Percentiles rank a stretch among this genome's conserved stretches.
Evolutionary conservation across 2,329 filamentous ascomycete species (phyloP).

Genomic region (Trichoderma sp.): DNA sequence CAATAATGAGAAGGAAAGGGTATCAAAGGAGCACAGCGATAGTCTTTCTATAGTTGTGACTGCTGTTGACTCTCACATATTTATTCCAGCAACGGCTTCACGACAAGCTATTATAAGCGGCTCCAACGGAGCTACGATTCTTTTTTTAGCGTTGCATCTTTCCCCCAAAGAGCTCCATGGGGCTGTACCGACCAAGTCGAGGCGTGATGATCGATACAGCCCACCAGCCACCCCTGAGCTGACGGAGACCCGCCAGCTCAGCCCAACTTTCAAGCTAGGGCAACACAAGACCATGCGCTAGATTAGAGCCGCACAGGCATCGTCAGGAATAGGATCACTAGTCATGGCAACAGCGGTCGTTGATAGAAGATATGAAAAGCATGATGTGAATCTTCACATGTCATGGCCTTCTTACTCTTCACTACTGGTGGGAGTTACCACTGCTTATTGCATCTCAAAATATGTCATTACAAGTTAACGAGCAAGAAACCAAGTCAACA

Average conservation of each 20-base stretch:
- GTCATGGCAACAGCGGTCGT: neutral
- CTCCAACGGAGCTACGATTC: neutral
- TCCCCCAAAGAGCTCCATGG: conserved; percentile 7
- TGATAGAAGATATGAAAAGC: neutral
- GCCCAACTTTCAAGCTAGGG: conserved; percentile 18
- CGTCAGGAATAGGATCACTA: neutral
- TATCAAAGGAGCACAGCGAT: neutral
- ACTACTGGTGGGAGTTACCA: neutral
- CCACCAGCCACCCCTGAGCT: conserved; percentile 11
- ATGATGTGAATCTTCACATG: neutral
- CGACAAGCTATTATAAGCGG: neutral
- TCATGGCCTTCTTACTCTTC: neutral
- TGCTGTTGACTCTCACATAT: neutral
- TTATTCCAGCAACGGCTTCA: neutral
- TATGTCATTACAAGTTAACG: neutral
- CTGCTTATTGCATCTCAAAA: neutral
- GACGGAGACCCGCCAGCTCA: conserved; percentile 18
- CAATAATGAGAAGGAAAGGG: neutral
- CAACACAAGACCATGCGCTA: neutral
- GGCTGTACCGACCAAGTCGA: neutral
- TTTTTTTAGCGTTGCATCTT: conserved; percentile 7
- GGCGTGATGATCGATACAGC: neutral
- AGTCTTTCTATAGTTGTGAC: neutral
- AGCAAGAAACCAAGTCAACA: neutral
- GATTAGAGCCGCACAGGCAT: no score